Base-by-base conservation (phyloP, 306 rosid genomes). In the Trifolium pratense region DNA sequence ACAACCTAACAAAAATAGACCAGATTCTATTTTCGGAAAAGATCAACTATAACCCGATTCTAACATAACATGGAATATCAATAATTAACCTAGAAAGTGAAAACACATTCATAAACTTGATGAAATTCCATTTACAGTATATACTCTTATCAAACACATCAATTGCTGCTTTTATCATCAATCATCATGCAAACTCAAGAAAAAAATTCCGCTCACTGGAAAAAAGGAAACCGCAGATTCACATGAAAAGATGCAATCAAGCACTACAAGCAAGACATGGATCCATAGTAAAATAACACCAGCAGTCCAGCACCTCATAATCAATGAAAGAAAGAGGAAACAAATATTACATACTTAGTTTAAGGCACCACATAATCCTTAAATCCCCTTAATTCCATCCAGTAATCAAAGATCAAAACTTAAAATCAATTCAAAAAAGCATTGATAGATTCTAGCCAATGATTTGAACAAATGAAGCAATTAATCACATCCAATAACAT, bases 111-210 rank as follows among this genome's bases (percentile, higher is more conserved):
- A 58, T 58, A 58, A 58, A 58, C 64, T 58, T 14, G 29, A 58
- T 55, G 60, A 55, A 55, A 20, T 70, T 53, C 65, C 72, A 64
- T 64, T 64, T 40, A n/a, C 52, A 52, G 43, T 64, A 37, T 26
- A 64, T 52, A 40, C 43, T 39, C 62, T 73, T 25, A 66, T 42
- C 57, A 75, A 56, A 42, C 49, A 56, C 57, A 20, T 3, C 39
- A 58, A 26, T 7, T 58, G 5, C 20, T 58, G 20, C 18, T 10
- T 55, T 29, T 62, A 62, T 16, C 17, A 62, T 51, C 49, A 70
- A 62, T 16, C 17, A 62, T 51, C 49, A 70, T 37, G 71, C 23
- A 32, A 31, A 43, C 34, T 20, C 49, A 14, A 48, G 15, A 9
- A 15, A 9, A 15, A 9, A 23, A 23, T 11, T 55, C 61, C 32